These are phyloP conservation scores for Aspergillus puulaauensis DNA, from an alignment of 2,329 filamentous ascomycete species.

Conservation along the genomic window DNA sequence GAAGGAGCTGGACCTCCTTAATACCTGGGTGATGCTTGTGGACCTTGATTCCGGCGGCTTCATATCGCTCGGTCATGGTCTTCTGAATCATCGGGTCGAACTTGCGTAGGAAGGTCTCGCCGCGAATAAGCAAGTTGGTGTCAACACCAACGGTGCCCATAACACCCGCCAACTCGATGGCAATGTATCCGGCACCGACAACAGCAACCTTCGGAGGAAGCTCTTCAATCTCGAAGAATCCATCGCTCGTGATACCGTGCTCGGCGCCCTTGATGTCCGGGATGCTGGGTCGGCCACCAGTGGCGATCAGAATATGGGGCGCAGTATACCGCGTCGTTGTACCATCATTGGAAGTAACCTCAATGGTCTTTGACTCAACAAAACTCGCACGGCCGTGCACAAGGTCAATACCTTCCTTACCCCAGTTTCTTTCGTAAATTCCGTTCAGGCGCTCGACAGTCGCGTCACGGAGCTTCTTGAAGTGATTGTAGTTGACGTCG, in stretches of 20 bases:
- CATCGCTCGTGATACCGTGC: constrained; percentile 53
- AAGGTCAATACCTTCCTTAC: constrained; percentile 50
- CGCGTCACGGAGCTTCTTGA: constrained; percentile 50
- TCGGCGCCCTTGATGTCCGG: constrained; percentile 47
- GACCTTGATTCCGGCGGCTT: constrained; percentile 48
- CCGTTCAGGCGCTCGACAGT: constrained; percentile 47
- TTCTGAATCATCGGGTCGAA: constrained; percentile 55
- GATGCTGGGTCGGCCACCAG: constrained; percentile 47
- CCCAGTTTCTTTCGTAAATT: constrained; percentile 52
- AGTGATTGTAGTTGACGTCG: constrained; percentile 45
- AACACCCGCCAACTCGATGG: constrained; percentile 53
- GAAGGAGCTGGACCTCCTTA: constrained; percentile 48
- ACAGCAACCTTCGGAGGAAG: constrained; percentile 51
- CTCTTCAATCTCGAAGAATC: constrained; percentile 53
- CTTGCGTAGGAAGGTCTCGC: constrained; percentile 49
- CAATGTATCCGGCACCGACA: constrained; percentile 53
- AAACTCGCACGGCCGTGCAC: constrained; percentile 51
- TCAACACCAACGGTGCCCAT: constrained; percentile 51
- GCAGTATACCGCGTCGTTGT: constrained; percentile 42
- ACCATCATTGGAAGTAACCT: constrained; percentile 45
- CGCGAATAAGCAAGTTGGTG: constrained; percentile 52
- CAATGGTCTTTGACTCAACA: constrained; percentile 44
- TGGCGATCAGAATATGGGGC: constrained; percentile 50
- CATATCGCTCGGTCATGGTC: constrained; percentile 53
- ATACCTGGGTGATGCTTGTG: constrained; percentile 49